Evolutionary conservation across 176 grass and related monocot genomes (phyloP).

Genomic region (Eremochloa ophiuroides): DNA sequence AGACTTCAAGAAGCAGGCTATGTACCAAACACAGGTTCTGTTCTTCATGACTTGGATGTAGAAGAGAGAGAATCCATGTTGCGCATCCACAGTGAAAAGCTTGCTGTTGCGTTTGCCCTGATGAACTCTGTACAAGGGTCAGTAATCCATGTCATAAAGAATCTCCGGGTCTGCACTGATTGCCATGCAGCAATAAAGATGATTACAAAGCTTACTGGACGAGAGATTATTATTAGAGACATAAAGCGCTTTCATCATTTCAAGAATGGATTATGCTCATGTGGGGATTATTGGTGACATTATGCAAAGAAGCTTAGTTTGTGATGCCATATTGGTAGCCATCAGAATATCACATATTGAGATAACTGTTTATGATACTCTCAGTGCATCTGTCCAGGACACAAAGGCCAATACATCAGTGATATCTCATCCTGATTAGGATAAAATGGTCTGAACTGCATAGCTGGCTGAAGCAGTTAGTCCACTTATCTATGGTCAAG

Average conservation of each 20-base stretch:
- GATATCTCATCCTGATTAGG: slow-evolving; percentile 3
- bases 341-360: background rate
- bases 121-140: slow-evolving; percentile 63
- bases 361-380: background rate
- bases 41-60: slow-evolving; percentile 84
- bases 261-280: slow-evolving; percentile 78
- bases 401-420: background rate
- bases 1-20: slow-evolving; percentile 78
- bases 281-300: slow-evolving; percentile 79
- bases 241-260: slow-evolving; percentile 84
- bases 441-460: background rate
- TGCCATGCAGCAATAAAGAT: slow-evolving; percentile 79
- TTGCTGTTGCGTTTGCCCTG: slow-evolving; percentile 87
- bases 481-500: background rate
- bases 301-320: background rate
- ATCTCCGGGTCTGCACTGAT: slow-evolving; percentile 82
- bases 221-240: slow-evolving; percentile 80
- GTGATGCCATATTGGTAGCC: background rate
- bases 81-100: slow-evolving; percentile 83
- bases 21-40: slow-evolving; percentile 73
- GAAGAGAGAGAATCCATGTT: slow-evolving; percentile 80
- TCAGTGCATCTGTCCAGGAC: background rate
- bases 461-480: background rate
- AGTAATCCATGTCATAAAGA: slow-evolving; percentile 80
- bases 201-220: slow-evolving; percentile 57